Base-by-base conservation (phyloP, 129 eudicot genomes). In the Escallonia rubra region DNA sequence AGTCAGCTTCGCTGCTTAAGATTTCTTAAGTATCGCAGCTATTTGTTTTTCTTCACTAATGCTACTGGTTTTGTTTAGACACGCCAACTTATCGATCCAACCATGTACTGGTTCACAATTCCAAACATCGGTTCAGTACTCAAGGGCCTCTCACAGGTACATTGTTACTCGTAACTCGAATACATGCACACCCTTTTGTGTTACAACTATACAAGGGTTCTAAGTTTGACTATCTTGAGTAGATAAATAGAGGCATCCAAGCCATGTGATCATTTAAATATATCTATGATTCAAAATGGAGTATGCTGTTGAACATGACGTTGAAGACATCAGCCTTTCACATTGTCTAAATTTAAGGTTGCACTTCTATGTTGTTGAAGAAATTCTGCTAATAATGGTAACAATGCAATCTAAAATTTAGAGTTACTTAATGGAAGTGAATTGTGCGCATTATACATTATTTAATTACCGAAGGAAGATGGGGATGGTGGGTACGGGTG, bases 41-140 rank as follows among this genome's bases (percentile, higher is more conserved):
- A 23, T 23, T 23, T 23, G 1, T 23, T 23, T 23, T 23, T 23
- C 34, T 23, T 23, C 34, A 23, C 34, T 23, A 23, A 23, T 1
- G 1, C 34, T 23, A 23, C 34, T 23, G 34, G 34, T 23, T 23
- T 23, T 23, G 34, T 79, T 76, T 65, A 94, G 99, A 87, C 94
- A 59, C 91, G 99, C 39, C 99, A 94, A 82, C 97, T 94, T 71
- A 83, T 94, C 14, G 97, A 90, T 75, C 86, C 85, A 46, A 79
- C 85, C 70, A 87, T 85, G 89, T 94, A 94, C 78, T 94, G 99
- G 99, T 89, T 94, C 70, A 83, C 93, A 64, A 94, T 94, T 78
- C 99, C 99, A 63, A 85, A 78, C 80, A 79, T 89, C 59, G 99
- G 99, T 57, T 81, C 93, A 8, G 78, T 94, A 53, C 93, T 94